Base-by-base conservation (phyloP, 2,329 filamentous ascomycete genomes). In the Macrophomina tecta region DNA sequence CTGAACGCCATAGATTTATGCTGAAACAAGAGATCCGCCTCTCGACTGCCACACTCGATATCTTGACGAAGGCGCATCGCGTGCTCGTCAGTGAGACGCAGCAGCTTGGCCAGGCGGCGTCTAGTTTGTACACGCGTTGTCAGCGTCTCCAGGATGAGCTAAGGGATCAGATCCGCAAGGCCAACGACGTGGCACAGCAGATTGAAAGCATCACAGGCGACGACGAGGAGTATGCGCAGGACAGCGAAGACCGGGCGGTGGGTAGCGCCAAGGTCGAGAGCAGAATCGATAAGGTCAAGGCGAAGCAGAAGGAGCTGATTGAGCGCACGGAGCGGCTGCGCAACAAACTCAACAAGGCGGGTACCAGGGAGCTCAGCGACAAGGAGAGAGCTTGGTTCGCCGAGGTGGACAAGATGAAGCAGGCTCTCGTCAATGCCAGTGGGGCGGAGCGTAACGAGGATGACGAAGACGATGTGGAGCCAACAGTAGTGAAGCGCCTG, bases 31-130 rank as follows among this genome's bases (percentile, higher is more conserved):
- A 91, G 73, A 83, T 94, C 64, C 85, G 87, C 67, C 84, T 93
- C 28, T 91, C 89, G 28, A 87, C 90, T 12, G 86, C 90, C 28
- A 91, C 90, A 1, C 82, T 94, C 18, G 86, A 89, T 69, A 83
- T 92, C 45, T 86, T 94, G 70, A 91, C 90, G 34, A 88, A 91
- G 68, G 88, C 88, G 0, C 91, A 94, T 76, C 88, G 90, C 73
- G 82, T 91, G 5, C 82, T 94, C 5, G 88, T 88, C 69, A 84
- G 86, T 9, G 90, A 94, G 76, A 92, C 90, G 0, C 84, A 90
- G 70, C 83, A 83, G 11, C 83, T 94, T 11, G 90, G 90, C 16
- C 81, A 86, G 51, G 91, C 90, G 1, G 91, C 90, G 0, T 87
- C 90, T 1, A 90, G 93, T 72, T 82, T 94, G 5, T 94, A 93